A percentile compares a stretch with the other conserved stretches of the same genome.
Conservation (phyloP, 805 yeast species). For the Yarrowia osloensis region DNA sequence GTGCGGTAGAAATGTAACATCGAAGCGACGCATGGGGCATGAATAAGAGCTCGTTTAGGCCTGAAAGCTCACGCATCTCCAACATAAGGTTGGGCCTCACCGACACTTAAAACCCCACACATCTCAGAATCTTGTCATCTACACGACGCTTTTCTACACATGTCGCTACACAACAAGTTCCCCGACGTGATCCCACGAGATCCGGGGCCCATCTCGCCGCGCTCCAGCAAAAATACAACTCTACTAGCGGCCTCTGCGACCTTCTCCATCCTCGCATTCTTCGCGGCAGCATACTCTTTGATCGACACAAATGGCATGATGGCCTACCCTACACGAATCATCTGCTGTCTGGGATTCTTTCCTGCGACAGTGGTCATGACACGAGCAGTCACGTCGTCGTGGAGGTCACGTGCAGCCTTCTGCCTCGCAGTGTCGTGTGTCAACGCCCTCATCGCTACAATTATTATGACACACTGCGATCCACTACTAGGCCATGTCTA, state of each 20-base stretch:
- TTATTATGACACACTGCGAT: neutral
- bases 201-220: neutral
- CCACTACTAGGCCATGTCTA: neutral
- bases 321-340: neutral
- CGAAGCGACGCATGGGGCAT: too few species aligned
- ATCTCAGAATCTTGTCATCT: neutral
- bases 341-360: constrained; percentile 13
- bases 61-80: too few species aligned
- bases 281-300: neutral
- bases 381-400: neutral
- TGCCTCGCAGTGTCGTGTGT: neutral
- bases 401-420: neutral
- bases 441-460: neutral
- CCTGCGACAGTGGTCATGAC: neutral
- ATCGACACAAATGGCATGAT: neutral
- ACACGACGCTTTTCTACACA: neutral
- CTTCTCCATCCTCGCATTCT: neutral
- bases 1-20: neutral
- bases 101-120: neutral
- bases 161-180: neutral
- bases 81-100: neutral
- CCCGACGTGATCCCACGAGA: neutral
- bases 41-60: too few species aligned
- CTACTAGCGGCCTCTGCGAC: neutral
- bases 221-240: neutral